Base-by-base conservation (phyloP, 1,284 basidiomycete species). In the Naganishia sp. region DNA sequence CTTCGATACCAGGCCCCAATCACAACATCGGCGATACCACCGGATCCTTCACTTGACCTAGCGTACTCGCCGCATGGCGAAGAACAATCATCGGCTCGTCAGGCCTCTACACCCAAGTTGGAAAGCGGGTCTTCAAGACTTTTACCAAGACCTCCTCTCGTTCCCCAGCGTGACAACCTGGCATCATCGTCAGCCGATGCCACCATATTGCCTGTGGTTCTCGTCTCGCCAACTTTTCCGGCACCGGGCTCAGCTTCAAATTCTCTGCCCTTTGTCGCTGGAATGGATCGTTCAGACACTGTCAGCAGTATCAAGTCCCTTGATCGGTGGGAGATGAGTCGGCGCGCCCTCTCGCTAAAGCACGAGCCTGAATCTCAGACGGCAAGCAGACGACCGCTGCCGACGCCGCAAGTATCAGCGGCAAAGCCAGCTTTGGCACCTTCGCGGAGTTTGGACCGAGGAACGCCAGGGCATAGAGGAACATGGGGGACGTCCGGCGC, bases 251-350 rank as follows among this genome's bases (percentile, higher is more conserved):
- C 25, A 25, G 9, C 49, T 7, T 25, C 49, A 50, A 3, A 17
- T 21, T 6, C 2, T 28, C 21, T n/a, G 25, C 15, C 45, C 4
- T 49, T n/a, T 2, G 21, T 13, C 10, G 55, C 42, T 41, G 66
- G 68, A 1, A 65, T 77, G 11, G 75, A 77, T 25, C 71, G 77
- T 10, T 77, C 77, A 1, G 76, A 79, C 60, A 79, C 78, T 0
- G 56, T 77, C 35, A 74, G 76, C 9, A 78, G 77, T 0, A 69
- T 79, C 39, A 76, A 74, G 60, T 79, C 77, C 0, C 69, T 79
- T 1, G 77, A 79, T 66, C 72, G 76, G 0, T 65, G 67, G 4
- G 35, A 39, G 35, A 9, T 9, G 13, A 39, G 35, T 13, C 35
- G 13, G 35, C 35, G 35, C 35, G 13, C 35, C 35, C 10, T 10